phyloP scores from a whole-genome alignment of 306 rosid genomes.

The Citrullus amarus region DNA sequence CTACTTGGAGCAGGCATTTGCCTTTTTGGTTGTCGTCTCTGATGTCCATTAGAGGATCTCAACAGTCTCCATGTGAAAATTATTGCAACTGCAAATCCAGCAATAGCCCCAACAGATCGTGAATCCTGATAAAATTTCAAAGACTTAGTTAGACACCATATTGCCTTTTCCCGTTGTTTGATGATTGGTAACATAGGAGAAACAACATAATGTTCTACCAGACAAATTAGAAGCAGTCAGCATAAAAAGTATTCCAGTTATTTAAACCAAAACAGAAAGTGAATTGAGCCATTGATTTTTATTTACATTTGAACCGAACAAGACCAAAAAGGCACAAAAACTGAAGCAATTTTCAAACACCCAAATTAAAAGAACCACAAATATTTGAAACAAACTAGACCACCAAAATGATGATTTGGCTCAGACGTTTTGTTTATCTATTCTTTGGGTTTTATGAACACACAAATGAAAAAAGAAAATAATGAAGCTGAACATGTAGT shows the following conservation, averaged over 20 bases:
- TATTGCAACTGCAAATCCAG: slow-evolving; percentile 83
- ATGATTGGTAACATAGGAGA: not conserved
- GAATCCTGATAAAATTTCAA: slow-evolving; percentile 48
- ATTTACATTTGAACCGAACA: not conserved
- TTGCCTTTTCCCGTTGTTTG: not conserved
- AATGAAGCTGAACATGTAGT: not conserved
- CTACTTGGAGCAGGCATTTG: slow-evolving; percentile 56
- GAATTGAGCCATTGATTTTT: not conserved
- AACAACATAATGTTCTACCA: not conserved
- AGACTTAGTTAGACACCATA: slow-evolving; percentile 2
- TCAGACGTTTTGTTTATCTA: not conserved
- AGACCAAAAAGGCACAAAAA: not conserved
- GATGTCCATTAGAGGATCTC: slow-evolving; percentile 53
- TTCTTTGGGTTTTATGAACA: not conserved
- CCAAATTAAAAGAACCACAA: not conserved
- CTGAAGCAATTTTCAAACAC: not conserved
- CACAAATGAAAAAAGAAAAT: not conserved
- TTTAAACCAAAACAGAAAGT: not conserved
- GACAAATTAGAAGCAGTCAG: not conserved
- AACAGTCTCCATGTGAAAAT: slow-evolving; percentile 88
- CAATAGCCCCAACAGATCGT: slow-evolving; percentile 82
- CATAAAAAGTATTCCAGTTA: not conserved
- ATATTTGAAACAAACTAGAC: not conserved
- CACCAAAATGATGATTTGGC: not conserved
- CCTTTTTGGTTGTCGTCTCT: slow-evolving; percentile 59